Percentiles rank a stretch among this genome's conserved stretches.
These are phyloP conservation scores for Suhomyces taliae DNA, from an alignment of 1,139 yeast species.

Conservation along the genomic window DNA sequence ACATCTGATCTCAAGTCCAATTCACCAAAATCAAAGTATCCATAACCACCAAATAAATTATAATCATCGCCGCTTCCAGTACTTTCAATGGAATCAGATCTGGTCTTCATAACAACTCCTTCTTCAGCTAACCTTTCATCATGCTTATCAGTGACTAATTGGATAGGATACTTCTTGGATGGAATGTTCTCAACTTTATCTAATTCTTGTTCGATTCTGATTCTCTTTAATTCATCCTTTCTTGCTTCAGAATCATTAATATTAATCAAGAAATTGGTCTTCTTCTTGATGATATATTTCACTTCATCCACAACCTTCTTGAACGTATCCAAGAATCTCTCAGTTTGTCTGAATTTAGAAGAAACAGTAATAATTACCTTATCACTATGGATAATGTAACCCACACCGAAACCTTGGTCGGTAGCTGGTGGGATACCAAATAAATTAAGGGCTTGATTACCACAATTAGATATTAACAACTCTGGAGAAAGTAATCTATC, in stretches of 20 bases:
- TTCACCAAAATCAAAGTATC: slow-evolving; percentile 72
- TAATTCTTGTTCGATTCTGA: slow-evolving; percentile 39
- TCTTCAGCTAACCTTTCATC: slow-evolving; percentile 22
- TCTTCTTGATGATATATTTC: slow-evolving; percentile 43
- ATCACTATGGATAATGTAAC: slow-evolving; percentile 70
- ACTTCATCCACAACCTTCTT: slow-evolving; percentile 59
- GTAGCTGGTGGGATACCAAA: slow-evolving; percentile 79
- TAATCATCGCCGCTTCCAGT: slow-evolving; percentile 21
- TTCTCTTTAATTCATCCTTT: slow-evolving; percentile 33
- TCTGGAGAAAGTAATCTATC: slow-evolving; percentile 45
- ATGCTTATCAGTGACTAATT: slow-evolving; percentile 27
- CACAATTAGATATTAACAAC: slow-evolving; percentile 59
- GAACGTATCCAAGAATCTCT: slow-evolving; percentile 62
- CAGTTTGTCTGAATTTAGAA: slow-evolving; percentile 74
- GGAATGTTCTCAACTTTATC: slow-evolving; percentile 32
- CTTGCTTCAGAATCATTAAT: slow-evolving; percentile 38
- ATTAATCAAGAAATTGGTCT: slow-evolving; percentile 35
- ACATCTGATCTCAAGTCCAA: slow-evolving; percentile 35
- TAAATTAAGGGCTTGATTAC: slow-evolving; percentile 70
- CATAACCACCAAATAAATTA: slow-evolving; percentile 65
- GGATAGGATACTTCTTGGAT: slow-evolving; percentile 40
- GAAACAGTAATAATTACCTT: slow-evolving; percentile 59
- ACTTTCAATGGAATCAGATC: slow-evolving; percentile 12
- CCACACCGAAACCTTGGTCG: slow-evolving; percentile 75
- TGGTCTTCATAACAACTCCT: slow-evolving; percentile 1